phyloP scores from a whole-genome alignment of 805 yeast species.

The Candida arabinofermentans region DNA sequence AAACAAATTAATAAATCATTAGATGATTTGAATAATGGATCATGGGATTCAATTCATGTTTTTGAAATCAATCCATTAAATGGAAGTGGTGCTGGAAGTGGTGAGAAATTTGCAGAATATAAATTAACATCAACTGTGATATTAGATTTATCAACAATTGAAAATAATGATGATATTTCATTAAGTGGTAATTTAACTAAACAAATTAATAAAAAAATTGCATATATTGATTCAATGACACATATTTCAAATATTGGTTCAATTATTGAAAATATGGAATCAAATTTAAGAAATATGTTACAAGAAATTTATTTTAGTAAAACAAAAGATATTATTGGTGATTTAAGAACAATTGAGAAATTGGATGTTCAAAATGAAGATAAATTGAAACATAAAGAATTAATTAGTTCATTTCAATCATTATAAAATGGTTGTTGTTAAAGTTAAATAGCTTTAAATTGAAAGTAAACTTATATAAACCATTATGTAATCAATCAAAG shows the following conservation, averaged over 20 bases:
- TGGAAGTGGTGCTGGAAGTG: no score
- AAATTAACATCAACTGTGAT: slow-evolving; percentile 86
- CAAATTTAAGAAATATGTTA: slow-evolving; percentile 76
- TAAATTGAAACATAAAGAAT: slow-evolving; percentile 36
- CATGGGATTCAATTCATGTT: slow-evolving; percentile 95
- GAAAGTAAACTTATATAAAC: no score
- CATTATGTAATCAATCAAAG: no score
- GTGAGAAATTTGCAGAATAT: slow-evolving; percentile 53
- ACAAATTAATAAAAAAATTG: slow-evolving; percentile 60
- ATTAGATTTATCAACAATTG: slow-evolving; percentile 52
- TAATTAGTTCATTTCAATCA: slow-evolving; percentile 35
- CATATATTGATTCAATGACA: slow-evolving; percentile 47
- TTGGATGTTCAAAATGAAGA: slow-evolving; percentile 35
- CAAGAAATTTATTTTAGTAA: slow-evolving; percentile 96
- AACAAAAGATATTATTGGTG: slow-evolving; percentile 81
- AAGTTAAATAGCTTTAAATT: no score
- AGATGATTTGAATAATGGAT: slow-evolving; percentile 40
- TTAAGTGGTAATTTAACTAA: slow-evolving; percentile 84
- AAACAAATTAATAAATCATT: slow-evolving; percentile 40
- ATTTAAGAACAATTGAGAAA: slow-evolving; percentile 46
- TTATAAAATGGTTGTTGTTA: slow-evolving; percentile 18
- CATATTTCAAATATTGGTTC: slow-evolving; percentile 86
- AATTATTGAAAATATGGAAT: slow-evolving; percentile 82
- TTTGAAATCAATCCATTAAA: slow-evolving; percentile 58
- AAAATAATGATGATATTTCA: slow-evolving; percentile 34